A percentile compares a stretch with the other conserved stretches of the same genome.
These are phyloP conservation scores for Geranium incanum DNA, from an alignment of 441 rosid genomes.

Conservation along the genomic window DNA sequence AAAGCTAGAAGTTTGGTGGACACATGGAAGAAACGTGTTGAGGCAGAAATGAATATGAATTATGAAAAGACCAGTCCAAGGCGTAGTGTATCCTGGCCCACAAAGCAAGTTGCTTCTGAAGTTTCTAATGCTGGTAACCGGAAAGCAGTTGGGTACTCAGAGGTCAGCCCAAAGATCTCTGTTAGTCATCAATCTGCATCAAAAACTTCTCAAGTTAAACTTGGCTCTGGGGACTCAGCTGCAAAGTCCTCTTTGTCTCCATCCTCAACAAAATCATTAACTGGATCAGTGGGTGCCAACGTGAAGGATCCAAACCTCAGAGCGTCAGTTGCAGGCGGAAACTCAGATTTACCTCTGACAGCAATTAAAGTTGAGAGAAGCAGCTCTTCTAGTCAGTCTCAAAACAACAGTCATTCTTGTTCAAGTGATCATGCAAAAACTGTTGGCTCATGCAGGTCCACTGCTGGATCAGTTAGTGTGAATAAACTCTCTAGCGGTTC, in stretches of 20 bases:
- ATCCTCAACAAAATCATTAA: slow-evolving; percentile 40
- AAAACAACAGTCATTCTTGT: slow-evolving; percentile 63
- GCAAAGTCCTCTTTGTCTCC: slow-evolving; percentile 49
- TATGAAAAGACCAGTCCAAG: slow-evolving; percentile 63
- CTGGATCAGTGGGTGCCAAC: slow-evolving; percentile 33
- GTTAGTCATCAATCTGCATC: slow-evolving; percentile 47
- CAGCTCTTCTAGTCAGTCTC: slow-evolving; percentile 74
- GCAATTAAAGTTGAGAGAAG: slow-evolving; percentile 53
- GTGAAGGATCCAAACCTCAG: slow-evolving; percentile 43
- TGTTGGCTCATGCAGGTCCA: slow-evolving; percentile 43
- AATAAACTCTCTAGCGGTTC: slow-evolving; percentile 39
- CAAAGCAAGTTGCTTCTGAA: slow-evolving; percentile 51
- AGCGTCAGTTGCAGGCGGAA: slow-evolving; percentile 31
- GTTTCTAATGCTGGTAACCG: slow-evolving; percentile 51
- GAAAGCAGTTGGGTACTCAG: slow-evolving; percentile 50
- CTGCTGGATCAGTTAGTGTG: slow-evolving; percentile 40
- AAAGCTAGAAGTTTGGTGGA: slow-evolving; percentile 91
- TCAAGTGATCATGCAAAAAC: slow-evolving; percentile 59
- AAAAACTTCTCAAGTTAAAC: slow-evolving; percentile 50
- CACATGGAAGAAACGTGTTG: slow-evolving; percentile 96
- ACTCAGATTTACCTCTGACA: slow-evolving; percentile 35
- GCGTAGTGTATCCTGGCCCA: slow-evolving; percentile 57
- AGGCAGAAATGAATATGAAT: slow-evolving; percentile 62
- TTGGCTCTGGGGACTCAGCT: slow-evolving; percentile 40
- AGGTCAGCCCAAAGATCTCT: slow-evolving; percentile 54